Base-by-base conservation (phyloP, 2,329 filamentous ascomycete species). In the Claviceps cyperi region DNA sequence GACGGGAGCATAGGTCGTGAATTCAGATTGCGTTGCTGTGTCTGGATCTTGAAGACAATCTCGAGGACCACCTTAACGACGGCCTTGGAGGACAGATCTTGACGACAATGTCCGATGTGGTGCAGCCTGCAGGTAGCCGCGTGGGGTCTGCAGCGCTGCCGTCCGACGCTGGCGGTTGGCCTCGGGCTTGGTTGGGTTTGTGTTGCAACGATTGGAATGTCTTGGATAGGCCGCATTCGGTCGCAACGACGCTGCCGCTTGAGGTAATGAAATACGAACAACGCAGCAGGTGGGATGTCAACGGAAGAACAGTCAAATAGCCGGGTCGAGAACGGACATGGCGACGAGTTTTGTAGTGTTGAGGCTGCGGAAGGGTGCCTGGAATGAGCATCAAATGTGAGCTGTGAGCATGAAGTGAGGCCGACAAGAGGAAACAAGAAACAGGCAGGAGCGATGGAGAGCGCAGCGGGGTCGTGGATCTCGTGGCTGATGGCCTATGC, bases 401-500 rank as follows among this genome's bases (percentile, higher is more conserved):
- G n/a, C n/a, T n/a, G 11, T 11, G 32, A 45, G 36, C 11, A 36
- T 8, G 7, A 9, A 48, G n/a, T 35, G 22, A 35, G 46, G 36
- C 36, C 14, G 36, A n/a, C 11, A n/a, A 15, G n/a, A 17, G 37
- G 15, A 39, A 17, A 17, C 14, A 17, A 39, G 37, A 17, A 39
- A 17, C 37, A 35, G 28, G 41, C 47, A 52, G 47, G 50, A 47
- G 38, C 38, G 35, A 46, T 35, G 15, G 22, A 40, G 49, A 46
- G 22, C 22, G 11, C 14, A 39, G 47, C 47, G 50, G 50, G 50
- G 28, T 32, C 28, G 28, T 28, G 24, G 24, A 28, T n/a, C 24
- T 52, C 50, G 50, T 50, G 50, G 50, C 47, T 52, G 46, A 43
- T 32, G 15, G 38, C 39, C 47, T 47, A 47, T n/a, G 39, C 47